These are phyloP conservation scores for Penicillium atrosanguineum DNA, from an alignment of 495 filamentous ascomycete genomes.

Conservation along the genomic window DNA sequence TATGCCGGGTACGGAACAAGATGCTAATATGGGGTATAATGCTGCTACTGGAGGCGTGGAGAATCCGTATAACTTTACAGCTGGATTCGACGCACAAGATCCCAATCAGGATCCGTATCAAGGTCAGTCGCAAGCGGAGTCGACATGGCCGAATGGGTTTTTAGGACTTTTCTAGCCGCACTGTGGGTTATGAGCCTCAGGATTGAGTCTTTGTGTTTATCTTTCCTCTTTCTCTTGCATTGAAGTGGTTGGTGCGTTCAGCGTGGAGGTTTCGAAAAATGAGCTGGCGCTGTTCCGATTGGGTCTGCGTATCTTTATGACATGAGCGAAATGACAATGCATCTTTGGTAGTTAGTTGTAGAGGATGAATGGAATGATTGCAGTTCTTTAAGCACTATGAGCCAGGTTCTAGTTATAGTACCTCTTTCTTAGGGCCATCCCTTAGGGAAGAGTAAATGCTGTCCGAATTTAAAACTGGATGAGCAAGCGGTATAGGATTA, in stretches of 20 bases:
- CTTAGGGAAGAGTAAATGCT: too few relatives aligned
- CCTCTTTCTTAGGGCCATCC: too few relatives aligned
- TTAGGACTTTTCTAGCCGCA: conserved; percentile 17
- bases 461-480: too few relatives aligned
- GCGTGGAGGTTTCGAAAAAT: background rate
- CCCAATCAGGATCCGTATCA: conserved; percentile 3
- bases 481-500: too few relatives aligned
- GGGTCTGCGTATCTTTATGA: background rate
- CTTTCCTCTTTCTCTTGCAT: background rate
- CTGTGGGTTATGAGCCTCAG: background rate
- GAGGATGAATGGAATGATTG: background rate
- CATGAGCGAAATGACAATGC: conserved; percentile 1
- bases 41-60: background rate
- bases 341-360: conserved; percentile 4
- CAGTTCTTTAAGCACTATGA: background rate
- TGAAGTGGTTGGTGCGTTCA: background rate
- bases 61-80: background rate
- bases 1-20: conserved; percentile 2
- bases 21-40: conserved; percentile 6
- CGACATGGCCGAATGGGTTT: conserved; percentile 18
- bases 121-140: background rate
- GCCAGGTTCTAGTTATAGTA: too few relatives aligned
- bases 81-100: conserved; percentile 1
- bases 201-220: background rate
- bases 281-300: background rate